phyloP scores from a whole-genome alignment of 2,329 filamentous ascomycete genomes.

The Fusarium concolor region DNA sequence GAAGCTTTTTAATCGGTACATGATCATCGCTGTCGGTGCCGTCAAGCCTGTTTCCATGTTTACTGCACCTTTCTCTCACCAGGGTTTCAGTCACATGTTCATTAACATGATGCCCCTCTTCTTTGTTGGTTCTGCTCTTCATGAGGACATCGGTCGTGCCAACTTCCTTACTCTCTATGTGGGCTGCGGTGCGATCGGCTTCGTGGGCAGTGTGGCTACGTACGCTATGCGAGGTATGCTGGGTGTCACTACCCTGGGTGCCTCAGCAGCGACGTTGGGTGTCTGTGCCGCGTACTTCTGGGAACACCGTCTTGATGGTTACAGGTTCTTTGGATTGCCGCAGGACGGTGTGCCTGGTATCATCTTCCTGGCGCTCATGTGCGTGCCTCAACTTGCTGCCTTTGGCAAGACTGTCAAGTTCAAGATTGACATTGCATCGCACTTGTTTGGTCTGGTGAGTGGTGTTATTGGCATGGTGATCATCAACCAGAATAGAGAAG shows the following conservation, averaged over 20 bases:
- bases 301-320: slow-evolving; percentile 66
- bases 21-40: slow-evolving; percentile 72
- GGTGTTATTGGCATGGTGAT: slow-evolving; percentile 58
- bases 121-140: slow-evolving; percentile 73
- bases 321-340: slow-evolving; percentile 68
- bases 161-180: slow-evolving; percentile 77
- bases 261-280: slow-evolving; percentile 73
- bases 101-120: slow-evolving; percentile 74
- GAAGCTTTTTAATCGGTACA: slow-evolving; percentile 74
- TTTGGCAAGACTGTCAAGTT: slow-evolving; percentile 57
- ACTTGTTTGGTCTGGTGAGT: slow-evolving; percentile 63
- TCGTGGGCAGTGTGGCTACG: slow-evolving; percentile 66
- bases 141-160: slow-evolving; percentile 77
- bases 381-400: slow-evolving; percentile 63
- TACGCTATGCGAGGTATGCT: slow-evolving; percentile 61
- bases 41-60: slow-evolving; percentile 72
- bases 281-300: slow-evolving; percentile 72
- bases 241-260: slow-evolving; percentile 69
- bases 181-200: slow-evolving; percentile 67
- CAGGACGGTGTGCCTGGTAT: slow-evolving; percentile 68
- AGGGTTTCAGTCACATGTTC: slow-evolving; percentile 68
- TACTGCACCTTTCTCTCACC: slow-evolving; percentile 77
- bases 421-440: slow-evolving; percentile 63
- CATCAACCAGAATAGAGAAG: slow-evolving; percentile 41
- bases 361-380: slow-evolving; percentile 62